phyloP scores from a whole-genome alignment of 2,329 filamentous ascomycete genomes.

The Fusarium secorum region DNA sequence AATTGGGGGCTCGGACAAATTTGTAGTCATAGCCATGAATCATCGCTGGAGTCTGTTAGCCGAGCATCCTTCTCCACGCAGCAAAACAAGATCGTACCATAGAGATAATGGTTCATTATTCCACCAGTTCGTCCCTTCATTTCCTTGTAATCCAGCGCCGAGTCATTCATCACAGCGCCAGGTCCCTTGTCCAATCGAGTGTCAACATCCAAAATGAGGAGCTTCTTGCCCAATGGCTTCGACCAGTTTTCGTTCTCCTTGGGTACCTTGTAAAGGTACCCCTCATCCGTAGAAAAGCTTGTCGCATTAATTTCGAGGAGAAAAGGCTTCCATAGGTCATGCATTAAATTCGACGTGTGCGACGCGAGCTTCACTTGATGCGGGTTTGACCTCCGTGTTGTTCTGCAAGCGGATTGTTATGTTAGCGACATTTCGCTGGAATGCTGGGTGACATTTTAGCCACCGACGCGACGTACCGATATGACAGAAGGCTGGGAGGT shows the following conservation, averaged over 20 bases:
- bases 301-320: constrained; percentile 21
- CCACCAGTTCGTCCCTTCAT: constrained; percentile 33
- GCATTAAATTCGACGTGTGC: constrained; percentile 16
- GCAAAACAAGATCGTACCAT: constrained; percentile 5
- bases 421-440: background rate
- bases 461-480: background rate
- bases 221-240: constrained; percentile 27
- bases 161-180: constrained; percentile 27
- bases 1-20: constrained; percentile 52
- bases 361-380: background rate
- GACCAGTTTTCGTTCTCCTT: constrained; percentile 10
- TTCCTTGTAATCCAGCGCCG: constrained; percentile 7
- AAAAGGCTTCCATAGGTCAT: constrained; percentile 26
- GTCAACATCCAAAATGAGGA: constrained; percentile 36
- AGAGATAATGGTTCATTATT: constrained; percentile 36
- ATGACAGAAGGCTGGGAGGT: background rate
- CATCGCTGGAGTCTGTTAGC: constrained; percentile 27
- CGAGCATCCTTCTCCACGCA: background rate
- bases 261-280: constrained; percentile 23
- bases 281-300: constrained; percentile 10
- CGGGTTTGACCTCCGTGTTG: background rate
- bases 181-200: constrained; percentile 17
- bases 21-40: constrained; percentile 61
- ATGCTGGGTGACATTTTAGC: background rate
- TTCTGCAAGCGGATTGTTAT: background rate